Conservation (phyloP, 148 eudicot genomes). For the Chenopodium quinoa region DNA sequence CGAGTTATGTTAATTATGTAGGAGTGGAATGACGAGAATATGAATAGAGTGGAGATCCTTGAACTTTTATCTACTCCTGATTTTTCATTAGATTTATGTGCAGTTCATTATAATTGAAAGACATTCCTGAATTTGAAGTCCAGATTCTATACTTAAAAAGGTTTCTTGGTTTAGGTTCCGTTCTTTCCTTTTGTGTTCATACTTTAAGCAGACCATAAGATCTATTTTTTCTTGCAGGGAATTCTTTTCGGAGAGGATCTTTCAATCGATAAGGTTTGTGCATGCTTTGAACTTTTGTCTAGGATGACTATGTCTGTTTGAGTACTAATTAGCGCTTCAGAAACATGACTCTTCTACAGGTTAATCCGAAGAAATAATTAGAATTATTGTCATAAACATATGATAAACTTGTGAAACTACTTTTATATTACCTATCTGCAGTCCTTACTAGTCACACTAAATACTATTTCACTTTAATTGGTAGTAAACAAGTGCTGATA, state of each 20-base stretch:
- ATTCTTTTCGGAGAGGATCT: slow-evolving; percentile 48
- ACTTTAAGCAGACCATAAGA: not conserved
- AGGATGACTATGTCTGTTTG: not conserved
- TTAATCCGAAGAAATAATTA: not conserved
- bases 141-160: not conserved
- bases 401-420: not conserved
- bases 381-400: not conserved
- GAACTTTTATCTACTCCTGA: not conserved
- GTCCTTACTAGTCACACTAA: not conserved
- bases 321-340: not conserved
- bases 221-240: slow-evolving; percentile 43
- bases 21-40: not conserved
- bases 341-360: not conserved
- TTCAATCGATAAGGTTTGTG: slow-evolving; percentile 49
- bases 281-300: not conserved
- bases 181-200: not conserved
- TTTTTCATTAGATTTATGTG: not conserved
- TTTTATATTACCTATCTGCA: not conserved
- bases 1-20: not conserved
- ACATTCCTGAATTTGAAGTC: not conserved
- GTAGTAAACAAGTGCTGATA: no score
- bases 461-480: not conserved
- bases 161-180: not conserved
- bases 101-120: not conserved
- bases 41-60: not conserved